Evolutionary conservation across 108 stramenopile genomes (phyloP), one percentile per base, ranked within the genome.

Genomic region (Nannochloropsis oceanica): DNA sequence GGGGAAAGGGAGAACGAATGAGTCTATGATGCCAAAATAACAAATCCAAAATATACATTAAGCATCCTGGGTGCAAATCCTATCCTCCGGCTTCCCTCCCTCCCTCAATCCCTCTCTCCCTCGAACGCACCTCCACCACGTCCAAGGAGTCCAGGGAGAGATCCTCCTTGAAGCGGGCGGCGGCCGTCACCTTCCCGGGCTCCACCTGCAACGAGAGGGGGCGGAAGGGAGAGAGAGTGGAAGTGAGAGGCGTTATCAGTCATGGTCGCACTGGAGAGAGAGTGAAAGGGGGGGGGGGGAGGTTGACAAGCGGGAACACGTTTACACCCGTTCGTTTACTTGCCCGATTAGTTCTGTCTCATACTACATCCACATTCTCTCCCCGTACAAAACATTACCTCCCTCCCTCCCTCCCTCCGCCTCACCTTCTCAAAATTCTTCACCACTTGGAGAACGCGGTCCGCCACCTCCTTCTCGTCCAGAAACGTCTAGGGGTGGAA

Each of bases 391-490:
- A 50, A 13, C 46, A 13, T 18, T 50, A 13, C 46, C 46, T 0
- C 0, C 18, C 18, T 50, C 46, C 46, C 18, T 50, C 14, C 46
- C 0, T 22, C 82, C 27, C 12, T 83, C 82, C 25, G 25, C 42
- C 82, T 13, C 26, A 98, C 96, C 95, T 99, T 97, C 88, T 99
- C 99, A 86, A 99, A 99, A 86, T 94, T 96, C 94, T 97, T 98
- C 84, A 99, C 93, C 79, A 99, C 99, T 25, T 90, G 87, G 43
- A 98, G 89, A 88, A 99, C 93, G 79, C 99, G 94, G 81, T 94
- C 96, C 50, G 94, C 91, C 27, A 97, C 97, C 89, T 96, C 97
- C 25, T 85, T 92, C 83, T 93, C 89, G 91, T 96, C 94, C 89
- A 99, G 93, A 87, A 99, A 99, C 83, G 95, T 93, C 89, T 92